These are phyloP conservation scores for Zygnema circumcarinatum DNA, from an alignment of 139 green algal species.

Conservation along the genomic window DNA sequence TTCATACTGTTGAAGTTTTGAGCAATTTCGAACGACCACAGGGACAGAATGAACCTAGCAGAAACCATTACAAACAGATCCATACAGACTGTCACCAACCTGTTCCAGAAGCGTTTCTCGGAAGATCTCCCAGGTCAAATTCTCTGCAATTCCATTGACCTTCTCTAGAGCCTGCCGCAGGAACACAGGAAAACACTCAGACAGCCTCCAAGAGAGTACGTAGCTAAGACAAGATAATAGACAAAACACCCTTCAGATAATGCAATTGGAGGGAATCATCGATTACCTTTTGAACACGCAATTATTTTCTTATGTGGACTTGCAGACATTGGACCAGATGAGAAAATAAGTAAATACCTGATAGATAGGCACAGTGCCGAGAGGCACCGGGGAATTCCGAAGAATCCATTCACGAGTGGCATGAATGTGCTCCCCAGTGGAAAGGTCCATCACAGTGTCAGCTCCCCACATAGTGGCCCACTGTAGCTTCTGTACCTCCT, in stretches of 20 bases:
- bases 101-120: constrained; percentile 93
- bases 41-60: too few species aligned
- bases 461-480: constrained; percentile 94
- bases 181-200: neutral
- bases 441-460: constrained; percentile 96
- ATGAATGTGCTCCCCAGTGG: constrained; percentile 90
- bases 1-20: too few species aligned
- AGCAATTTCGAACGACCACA: too few species aligned
- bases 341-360: too few species aligned
- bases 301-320: too few species aligned
- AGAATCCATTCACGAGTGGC: constrained; percentile 95
- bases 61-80: too few species aligned
- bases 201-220: neutral
- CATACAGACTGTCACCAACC: too few species aligned
- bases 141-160: constrained; percentile 78
- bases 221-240: neutral
- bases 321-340: too few species aligned
- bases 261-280: too few species aligned
- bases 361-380: constrained; percentile 85
- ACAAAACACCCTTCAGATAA: too few species aligned
- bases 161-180: constrained; percentile 84
- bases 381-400: constrained; percentile 88
- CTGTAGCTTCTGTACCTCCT: constrained; percentile 96
- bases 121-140: constrained; percentile 97
- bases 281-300: too few species aligned